Percentiles rank a stretch among this genome's conserved stretches.
phyloP scores from a whole-genome alignment of 2,329 filamentous ascomycete genomes.

The Rhinocladiella mackenziei region DNA sequence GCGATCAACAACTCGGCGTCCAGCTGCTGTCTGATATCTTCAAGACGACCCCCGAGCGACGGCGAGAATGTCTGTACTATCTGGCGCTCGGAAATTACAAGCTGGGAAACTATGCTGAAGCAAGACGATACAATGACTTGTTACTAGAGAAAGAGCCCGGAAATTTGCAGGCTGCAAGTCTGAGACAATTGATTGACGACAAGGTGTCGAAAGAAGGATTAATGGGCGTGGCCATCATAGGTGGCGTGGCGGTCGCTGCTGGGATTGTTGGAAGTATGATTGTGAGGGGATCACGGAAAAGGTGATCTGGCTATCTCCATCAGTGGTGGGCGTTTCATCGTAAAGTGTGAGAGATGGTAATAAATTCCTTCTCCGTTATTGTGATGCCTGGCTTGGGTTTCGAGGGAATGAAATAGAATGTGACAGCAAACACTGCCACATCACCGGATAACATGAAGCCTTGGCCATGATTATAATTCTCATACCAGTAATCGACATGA shows the following conservation, averaged over 20 bases:
- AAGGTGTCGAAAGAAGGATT: conserved; percentile 93
- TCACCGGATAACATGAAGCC: no score
- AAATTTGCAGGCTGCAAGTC: conserved; percentile 84
- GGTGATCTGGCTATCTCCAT: conserved; percentile 12
- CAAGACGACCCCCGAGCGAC: conserved; percentile 83
- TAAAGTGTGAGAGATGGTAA: no score
- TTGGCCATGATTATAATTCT: no score
- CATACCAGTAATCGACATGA: no score
- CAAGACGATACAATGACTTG: conserved; percentile 88
- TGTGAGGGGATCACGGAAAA: conserved; percentile 63
- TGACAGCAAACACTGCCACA: no score
- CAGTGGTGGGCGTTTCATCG: not conserved
- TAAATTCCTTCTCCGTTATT: no score
- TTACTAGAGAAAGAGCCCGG: conserved; percentile 84
- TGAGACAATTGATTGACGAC: conserved; percentile 86
- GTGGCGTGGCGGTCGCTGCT: conserved; percentile 84
- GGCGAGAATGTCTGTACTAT: conserved; percentile 97
- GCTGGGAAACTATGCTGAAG: conserved; percentile 94
- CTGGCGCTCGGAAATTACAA: conserved; percentile 97
- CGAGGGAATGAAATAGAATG: no score
- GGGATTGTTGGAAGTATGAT: conserved; percentile 89
- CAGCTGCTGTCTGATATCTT: conserved; percentile 95
- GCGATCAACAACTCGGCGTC: conserved; percentile 90
- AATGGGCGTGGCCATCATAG: conserved; percentile 90
- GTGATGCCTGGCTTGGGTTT: no score